Conservation (phyloP, 2,329 filamentous ascomycete species). For the Ceratocystis lukuohia region DNA sequence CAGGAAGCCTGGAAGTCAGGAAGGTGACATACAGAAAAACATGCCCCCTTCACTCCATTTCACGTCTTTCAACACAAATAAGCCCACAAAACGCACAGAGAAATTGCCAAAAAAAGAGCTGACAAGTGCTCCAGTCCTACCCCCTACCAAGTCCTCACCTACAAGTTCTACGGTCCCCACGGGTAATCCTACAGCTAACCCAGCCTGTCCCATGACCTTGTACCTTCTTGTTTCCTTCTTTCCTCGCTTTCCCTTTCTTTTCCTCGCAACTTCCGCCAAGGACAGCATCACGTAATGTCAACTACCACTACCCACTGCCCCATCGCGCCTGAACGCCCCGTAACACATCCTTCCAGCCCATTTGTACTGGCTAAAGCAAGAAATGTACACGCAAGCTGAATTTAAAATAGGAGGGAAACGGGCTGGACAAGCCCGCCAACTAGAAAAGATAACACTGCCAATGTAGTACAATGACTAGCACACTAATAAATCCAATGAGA, state of each 20-base stretch:
- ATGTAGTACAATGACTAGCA: neutral
- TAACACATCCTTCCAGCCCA: neutral
- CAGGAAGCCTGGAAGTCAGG: neutral
- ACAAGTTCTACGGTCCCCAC: neutral
- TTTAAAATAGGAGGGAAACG: neutral
- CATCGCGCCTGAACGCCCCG: neutral
- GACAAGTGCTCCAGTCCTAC: neutral
- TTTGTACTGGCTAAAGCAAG: neutral
- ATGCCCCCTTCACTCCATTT: neutral
- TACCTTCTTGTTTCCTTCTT: no score
- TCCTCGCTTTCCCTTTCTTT: neutral
- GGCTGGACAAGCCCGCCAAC: neutral
- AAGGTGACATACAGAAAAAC: neutral
- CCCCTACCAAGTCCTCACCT: no score
- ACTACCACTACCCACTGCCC: neutral
- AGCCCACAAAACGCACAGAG: slow-evolving; percentile 5
- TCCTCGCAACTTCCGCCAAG: neutral
- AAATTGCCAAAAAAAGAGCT: slow-evolving; percentile 8
- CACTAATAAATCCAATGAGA: neutral
- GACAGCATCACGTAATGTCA: neutral
- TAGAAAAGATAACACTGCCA: neutral
- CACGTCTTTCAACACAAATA: neutral
- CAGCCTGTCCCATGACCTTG: neutral
- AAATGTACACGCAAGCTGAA: neutral
- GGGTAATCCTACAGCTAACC: neutral